Percentiles rank a stretch among this genome's conserved stretches.
Conservation (phyloP, 2,329 filamentous ascomycete species). For the Annulohypoxylon truncatum region DNA sequence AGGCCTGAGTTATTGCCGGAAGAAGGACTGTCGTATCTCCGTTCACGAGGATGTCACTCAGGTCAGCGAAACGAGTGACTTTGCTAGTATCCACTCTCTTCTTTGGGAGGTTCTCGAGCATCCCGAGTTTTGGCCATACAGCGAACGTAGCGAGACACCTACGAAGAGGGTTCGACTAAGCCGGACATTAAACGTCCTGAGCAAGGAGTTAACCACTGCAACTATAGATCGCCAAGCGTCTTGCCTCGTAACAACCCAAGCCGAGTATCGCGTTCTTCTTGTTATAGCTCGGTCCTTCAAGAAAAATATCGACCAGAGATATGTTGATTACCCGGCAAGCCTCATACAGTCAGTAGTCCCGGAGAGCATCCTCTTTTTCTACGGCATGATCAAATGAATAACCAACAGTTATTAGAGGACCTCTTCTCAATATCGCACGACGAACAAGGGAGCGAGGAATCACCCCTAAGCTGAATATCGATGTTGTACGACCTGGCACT, state of each 20-base stretch:
- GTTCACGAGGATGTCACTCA: constrained; percentile 10
- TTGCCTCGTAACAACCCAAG: background rate
- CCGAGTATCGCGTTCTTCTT: constrained; percentile 8
- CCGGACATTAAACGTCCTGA: constrained; percentile 5
- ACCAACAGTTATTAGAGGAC: constrained; percentile 1
- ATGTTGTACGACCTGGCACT: constrained; percentile 11
- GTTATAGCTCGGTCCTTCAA: constrained; percentile 15
- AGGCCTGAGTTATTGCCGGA: constrained; percentile 1
- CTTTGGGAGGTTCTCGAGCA: constrained; percentile 15
- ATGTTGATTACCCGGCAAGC: constrained; percentile 9
- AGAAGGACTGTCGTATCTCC: constrained; percentile 6
- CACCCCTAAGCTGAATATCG: constrained; percentile 10
- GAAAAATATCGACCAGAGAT: constrained; percentile 6
- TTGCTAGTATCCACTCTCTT: constrained; percentile 6
- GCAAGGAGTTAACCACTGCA: background rate
- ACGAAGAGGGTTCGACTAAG: constrained; percentile 7
- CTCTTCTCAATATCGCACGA: constrained; percentile 8
- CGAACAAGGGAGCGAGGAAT: constrained; percentile 3
- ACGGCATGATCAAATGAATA: background rate
- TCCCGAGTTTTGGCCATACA: constrained; percentile 6
- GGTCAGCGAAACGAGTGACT: constrained; percentile 2
- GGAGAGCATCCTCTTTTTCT: background rate
- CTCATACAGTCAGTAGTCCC: constrained; percentile 12
- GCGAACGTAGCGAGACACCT: background rate
- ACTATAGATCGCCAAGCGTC: background rate